Evolutionary conservation across 1,139 yeast genomes (phyloP).

Genomic region (Pneumocystis wakefieldiae): DNA sequence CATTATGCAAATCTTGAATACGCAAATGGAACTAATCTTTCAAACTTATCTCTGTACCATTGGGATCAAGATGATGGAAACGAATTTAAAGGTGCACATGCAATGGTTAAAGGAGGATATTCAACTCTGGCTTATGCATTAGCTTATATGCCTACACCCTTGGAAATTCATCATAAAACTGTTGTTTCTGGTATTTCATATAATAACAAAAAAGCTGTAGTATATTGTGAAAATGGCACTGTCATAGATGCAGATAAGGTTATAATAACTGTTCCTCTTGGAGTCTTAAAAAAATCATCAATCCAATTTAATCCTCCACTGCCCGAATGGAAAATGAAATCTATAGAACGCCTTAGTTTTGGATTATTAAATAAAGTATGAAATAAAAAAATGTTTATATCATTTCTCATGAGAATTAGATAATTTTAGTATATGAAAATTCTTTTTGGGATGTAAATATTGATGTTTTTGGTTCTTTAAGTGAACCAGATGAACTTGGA

Average conservation of each 20-base stretch:
- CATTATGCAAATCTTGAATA: constrained; percentile 31
- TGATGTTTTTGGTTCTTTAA: constrained; percentile 26
- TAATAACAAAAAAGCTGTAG: constrained; percentile 18
- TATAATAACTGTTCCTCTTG: constrained; percentile 30
- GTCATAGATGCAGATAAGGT: constrained; percentile 28
- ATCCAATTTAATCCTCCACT: constrained; percentile 31
- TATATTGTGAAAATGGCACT: constrained; percentile 26
- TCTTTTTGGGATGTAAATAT: constrained; percentile 29
- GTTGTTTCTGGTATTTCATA: constrained; percentile 28
- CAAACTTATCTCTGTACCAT: constrained; percentile 25
- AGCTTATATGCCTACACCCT: constrained; percentile 27
- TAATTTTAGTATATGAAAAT: constrained; percentile 26
- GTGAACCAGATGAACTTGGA: constrained; percentile 14
- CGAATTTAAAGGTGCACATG: constrained; percentile 29
- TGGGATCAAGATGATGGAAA: constrained; percentile 33
- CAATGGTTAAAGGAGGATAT: constrained; percentile 27
- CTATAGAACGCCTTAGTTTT: constrained; percentile 29
- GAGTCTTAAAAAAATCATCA: constrained; percentile 27
- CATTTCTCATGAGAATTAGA: constrained; percentile 10
- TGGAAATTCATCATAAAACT: constrained; percentile 29
- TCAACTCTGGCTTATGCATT: constrained; percentile 27
- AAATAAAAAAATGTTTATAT: constrained; percentile 2
- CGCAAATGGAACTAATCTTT: constrained; percentile 25
- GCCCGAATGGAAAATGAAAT: constrained; percentile 30
- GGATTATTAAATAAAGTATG: constrained; percentile 29